These are phyloP conservation scores for Letharia lupina DNA, from an alignment of 495 filamentous ascomycete genomes.

Conservation along the genomic window DNA sequence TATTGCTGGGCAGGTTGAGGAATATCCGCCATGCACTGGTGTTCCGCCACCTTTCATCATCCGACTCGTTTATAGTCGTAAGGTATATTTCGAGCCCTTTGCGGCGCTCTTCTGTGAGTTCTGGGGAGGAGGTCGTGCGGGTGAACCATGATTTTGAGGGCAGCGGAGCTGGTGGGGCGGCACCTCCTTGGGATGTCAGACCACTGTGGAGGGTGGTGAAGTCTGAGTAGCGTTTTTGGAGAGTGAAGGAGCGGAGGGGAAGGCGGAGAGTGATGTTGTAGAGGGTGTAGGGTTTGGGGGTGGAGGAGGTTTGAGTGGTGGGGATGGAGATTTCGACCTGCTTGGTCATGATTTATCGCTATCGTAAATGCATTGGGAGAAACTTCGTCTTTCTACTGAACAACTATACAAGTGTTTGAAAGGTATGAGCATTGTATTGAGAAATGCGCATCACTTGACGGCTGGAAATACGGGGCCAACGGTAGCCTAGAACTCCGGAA, in stretches of 20 bases:
- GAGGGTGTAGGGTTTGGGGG: constrained; percentile 69
- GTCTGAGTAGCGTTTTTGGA: constrained; percentile 92
- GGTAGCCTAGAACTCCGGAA: constrained; percentile 5
- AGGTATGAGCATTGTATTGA: not conserved
- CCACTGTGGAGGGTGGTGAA: constrained; percentile 68
- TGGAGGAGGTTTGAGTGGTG: constrained; percentile 50
- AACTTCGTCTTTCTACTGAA: not conserved
- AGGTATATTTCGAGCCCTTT: constrained; percentile 73
- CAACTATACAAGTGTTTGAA: too few species aligned
- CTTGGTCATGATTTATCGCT: constrained; percentile 52
- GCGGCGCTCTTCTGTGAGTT: constrained; percentile 73
- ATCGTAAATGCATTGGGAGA: not conserved
- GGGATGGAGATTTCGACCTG: constrained; percentile 76
- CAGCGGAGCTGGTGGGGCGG: constrained; percentile 55
- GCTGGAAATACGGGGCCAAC: not conserved
- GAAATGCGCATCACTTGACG: not conserved
- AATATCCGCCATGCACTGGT: constrained; percentile 78
- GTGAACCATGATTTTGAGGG: constrained; percentile 82
- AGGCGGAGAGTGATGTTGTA: constrained; percentile 88
- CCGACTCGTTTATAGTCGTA: constrained; percentile 62
- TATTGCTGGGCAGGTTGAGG: constrained; percentile 62
- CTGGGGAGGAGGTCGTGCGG: constrained; percentile 64
- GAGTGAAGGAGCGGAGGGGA: constrained; percentile 76
- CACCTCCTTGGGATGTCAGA: constrained; percentile 55
- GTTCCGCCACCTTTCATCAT: constrained; percentile 78